A percentile compares a stretch with the other conserved stretches of the same genome.
Evolutionary conservation across 129 eudicot genomes (phyloP).

Genomic region (Sambucus nigra): DNA sequence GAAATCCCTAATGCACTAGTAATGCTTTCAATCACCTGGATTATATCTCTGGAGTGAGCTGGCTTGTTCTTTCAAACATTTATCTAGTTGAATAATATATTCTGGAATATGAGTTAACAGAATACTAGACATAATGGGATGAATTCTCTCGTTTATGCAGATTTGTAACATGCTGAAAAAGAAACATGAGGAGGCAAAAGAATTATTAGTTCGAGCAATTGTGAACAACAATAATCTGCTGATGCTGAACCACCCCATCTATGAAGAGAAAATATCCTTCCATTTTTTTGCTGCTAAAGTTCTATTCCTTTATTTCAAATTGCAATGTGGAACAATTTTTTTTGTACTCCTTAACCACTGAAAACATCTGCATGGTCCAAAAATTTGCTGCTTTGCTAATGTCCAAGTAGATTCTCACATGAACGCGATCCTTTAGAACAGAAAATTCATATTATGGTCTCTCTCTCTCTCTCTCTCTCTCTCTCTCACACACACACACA

Average conservation of each 20-base stretch:
- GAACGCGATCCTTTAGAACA: conserved; percentile 11
- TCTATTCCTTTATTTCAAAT: background rate
- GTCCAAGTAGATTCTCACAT: conserved; percentile 16
- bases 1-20: too few species aligned
- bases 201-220: conserved; percentile 65
- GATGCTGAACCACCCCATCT: conserved; percentile 71
- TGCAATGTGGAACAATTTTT: conserved; percentile 4
- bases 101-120: background rate
- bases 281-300: background rate
- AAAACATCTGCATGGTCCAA: conserved; percentile 44
- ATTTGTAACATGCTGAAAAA: conserved; percentile 73
- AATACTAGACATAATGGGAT: background rate
- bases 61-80: background rate
- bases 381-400: conserved; percentile 38
- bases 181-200: conserved; percentile 94
- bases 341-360: conserved; percentile 38
- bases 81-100: background rate
- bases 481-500: background rate
- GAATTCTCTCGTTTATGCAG: conserved; percentile 28
- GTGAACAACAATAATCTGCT: conserved; percentile 77
- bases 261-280: conserved; percentile 83
- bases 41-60: background rate
- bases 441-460: conserved; percentile 21
- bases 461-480: conserved; percentile 4
- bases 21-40: background rate